Evolutionary conservation across 805 yeast genomes (phyloP).

Genomic region (Vanderwaltozyma yarrowii): DNA sequence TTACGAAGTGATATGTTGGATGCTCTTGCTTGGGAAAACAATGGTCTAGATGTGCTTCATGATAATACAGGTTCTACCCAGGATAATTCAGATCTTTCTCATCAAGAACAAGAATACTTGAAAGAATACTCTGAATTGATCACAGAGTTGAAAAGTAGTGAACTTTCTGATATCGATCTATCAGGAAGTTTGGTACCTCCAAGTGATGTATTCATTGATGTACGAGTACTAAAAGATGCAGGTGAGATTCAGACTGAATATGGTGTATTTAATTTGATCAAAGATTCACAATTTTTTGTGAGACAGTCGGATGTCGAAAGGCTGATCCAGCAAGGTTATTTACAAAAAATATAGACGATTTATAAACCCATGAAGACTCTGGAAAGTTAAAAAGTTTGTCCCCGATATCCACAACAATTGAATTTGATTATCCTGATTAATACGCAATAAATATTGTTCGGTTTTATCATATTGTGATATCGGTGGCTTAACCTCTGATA

Average conservation of each 20-base stretch:
- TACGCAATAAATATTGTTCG: too few relatives aligned
- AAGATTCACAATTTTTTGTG: slow-evolving; percentile 90
- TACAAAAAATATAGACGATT: slow-evolving; percentile 50
- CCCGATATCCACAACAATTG: too few relatives aligned
- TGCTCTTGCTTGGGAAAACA: slow-evolving; percentile 61
- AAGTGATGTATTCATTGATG: slow-evolving; percentile 83
- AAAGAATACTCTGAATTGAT: slow-evolving; percentile 60
- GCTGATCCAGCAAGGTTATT: slow-evolving; percentile 84
- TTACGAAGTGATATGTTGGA: slow-evolving; percentile 59
- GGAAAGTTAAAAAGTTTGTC: neutral
- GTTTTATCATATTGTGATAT: too few relatives aligned
- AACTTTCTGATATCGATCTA: slow-evolving; percentile 72
- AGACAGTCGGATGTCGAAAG: slow-evolving; percentile 91
- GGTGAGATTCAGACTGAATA: slow-evolving; percentile 97
- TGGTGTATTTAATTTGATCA: slow-evolving; percentile 87
- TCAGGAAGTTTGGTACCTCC: slow-evolving; percentile 91
- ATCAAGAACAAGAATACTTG: slow-evolving; percentile 70
- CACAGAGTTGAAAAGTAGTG: slow-evolving; percentile 61
- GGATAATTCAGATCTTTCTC: slow-evolving; percentile 48
- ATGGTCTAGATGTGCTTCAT: slow-evolving; percentile 27
- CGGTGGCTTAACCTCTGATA: too few relatives aligned
- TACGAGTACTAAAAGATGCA: slow-evolving; percentile 84
- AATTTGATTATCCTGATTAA: too few relatives aligned
- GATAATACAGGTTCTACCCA: slow-evolving; percentile 7
- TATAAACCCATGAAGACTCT: too few relatives aligned